Evolutionary conservation across 164 flowering plant genomes (phyloP), one percentile per base, ranked within the genome.

Genomic region (Aristolochia californica): DNA sequence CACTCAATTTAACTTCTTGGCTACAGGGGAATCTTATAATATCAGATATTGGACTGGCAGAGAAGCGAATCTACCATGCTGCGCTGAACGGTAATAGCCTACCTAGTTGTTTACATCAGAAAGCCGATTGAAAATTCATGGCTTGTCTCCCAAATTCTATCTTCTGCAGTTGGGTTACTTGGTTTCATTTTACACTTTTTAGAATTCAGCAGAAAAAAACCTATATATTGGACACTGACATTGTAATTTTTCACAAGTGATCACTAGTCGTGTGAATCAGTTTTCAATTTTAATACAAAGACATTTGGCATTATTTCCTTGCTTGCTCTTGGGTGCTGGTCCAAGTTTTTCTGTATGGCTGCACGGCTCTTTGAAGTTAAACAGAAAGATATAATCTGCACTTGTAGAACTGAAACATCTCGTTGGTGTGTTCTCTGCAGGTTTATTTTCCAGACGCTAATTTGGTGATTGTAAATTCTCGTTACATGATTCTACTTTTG

Each of bases 51-150:
- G 99, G 91, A 58, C 74, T 89, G 51, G 72, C 95, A 10, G 99
- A 93, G 84, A 93, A 89, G 77, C 75, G 97, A 58, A 65, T 83
- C 58, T 87, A 89, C 70, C 99, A 84, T 75, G 84, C 95, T 68
- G 87, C 90, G 22, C 85, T 86, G 52, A 74, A 80, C 68, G 97
- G 99, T 93, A 89, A 89, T 81, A 72, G 78, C 72, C 75, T 74
- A 71, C 79, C 83, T 81, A 73, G 73, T 78, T 87, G 80, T 74
- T 83, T 83, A 77, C 96, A 77, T 85, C 85, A 71, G 80, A 88
- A 91, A 86, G 89, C 73, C 59, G 85, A 88, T 62, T 87, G 96
- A 84, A 76, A 65, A 76, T 70, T 66, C 75, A 70, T 75, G 74
- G 77, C 75, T 68, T 34, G 66, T 53, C 68, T 73, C 62, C 73